These are phyloP conservation scores for Colletotrichum euphorbiae DNA, from an alignment of 2,329 filamentous ascomycete species.

Conservation along the genomic window DNA sequence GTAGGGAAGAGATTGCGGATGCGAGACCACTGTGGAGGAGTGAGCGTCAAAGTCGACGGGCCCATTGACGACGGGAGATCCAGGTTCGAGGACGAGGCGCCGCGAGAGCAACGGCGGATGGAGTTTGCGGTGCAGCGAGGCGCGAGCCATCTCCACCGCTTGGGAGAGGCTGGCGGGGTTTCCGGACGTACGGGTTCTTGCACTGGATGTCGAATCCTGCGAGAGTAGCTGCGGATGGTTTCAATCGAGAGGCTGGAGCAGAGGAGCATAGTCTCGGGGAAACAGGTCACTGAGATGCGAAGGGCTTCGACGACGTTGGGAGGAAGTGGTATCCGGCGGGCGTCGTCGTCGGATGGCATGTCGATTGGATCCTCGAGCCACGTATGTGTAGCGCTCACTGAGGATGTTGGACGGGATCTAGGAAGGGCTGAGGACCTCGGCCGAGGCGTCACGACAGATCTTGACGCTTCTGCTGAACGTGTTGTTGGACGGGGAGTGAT, in stretches of 20 bases:
- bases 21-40: constrained; percentile 52
- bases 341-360: constrained; percentile 30
- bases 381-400: constrained; percentile 33
- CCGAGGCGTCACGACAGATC: constrained; percentile 14
- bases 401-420: constrained; percentile 27
- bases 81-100: constrained; percentile 27
- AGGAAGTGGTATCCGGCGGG: constrained; percentile 57
- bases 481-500: constrained; percentile 24
- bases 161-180: constrained; percentile 39
- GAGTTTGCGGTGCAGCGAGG: constrained; percentile 31
- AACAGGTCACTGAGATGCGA: constrained; percentile 65
- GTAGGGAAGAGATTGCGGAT: constrained; percentile 65
- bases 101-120: constrained; percentile 19
- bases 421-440: constrained; percentile 27
- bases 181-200: constrained; percentile 20
- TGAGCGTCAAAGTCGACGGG: constrained; percentile 28
- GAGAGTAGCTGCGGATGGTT: constrained; percentile 67
- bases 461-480: constrained; percentile 7
- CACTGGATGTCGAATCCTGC: constrained; percentile 60
- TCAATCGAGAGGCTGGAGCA: constrained; percentile 67
- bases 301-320: constrained; percentile 66
- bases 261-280: constrained; percentile 69
- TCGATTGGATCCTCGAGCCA: constrained; percentile 41
- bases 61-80: constrained; percentile 16
- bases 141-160: constrained; percentile 40